Conservation (phyloP, 2,329 filamentous ascomycete species). For the Fusarium poae region DNA sequence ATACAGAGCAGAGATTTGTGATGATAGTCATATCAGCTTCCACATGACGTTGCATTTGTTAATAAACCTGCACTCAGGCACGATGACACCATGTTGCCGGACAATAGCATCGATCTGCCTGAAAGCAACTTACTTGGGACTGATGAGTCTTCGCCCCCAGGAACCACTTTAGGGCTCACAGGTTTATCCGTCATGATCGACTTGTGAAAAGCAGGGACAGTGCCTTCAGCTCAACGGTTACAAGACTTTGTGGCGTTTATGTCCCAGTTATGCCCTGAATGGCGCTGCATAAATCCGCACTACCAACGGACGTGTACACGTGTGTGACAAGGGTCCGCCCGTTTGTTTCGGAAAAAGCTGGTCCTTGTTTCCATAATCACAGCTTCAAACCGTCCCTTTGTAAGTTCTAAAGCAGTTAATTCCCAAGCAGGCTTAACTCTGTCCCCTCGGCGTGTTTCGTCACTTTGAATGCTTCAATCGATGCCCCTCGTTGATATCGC, state of each 20-base stretch:
- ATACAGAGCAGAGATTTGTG: slow-evolving; percentile 7
- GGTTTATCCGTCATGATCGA: slow-evolving; percentile 15
- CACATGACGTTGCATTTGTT: slow-evolving; percentile 12
- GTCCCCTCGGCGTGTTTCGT: slow-evolving; percentile 35
- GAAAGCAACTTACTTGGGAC: not conserved
- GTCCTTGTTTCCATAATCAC: slow-evolving; percentile 33
- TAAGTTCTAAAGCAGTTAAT: slow-evolving; percentile 4
- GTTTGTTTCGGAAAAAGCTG: slow-evolving; percentile 41
- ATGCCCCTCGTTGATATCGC: slow-evolving; percentile 26
- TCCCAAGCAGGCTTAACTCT: slow-evolving; percentile 12
- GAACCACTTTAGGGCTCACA: slow-evolving; percentile 27
- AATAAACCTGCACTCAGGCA: slow-evolving; percentile 27
- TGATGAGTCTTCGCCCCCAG: not conserved
- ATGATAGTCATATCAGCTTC: slow-evolving; percentile 1
- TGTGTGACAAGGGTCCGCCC: slow-evolving; percentile 40
- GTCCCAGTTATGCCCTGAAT: slow-evolving; percentile 38
- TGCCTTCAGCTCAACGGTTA: slow-evolving; percentile 19
- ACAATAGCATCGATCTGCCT: slow-evolving; percentile 2
- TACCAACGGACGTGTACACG: slow-evolving; percentile 40
- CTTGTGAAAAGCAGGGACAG: slow-evolving; percentile 26
- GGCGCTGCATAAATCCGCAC: slow-evolving; percentile 37
- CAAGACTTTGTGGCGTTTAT: slow-evolving; percentile 28
- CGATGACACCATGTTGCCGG: slow-evolving; percentile 18
- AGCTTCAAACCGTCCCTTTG: slow-evolving; percentile 17
- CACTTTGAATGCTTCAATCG: slow-evolving; percentile 22